A percentile compares a stretch with the other conserved stretches of the same genome.
Conservation (phyloP, 495 filamentous ascomycete genomes). For the Penicillium maclennaniae region DNA sequence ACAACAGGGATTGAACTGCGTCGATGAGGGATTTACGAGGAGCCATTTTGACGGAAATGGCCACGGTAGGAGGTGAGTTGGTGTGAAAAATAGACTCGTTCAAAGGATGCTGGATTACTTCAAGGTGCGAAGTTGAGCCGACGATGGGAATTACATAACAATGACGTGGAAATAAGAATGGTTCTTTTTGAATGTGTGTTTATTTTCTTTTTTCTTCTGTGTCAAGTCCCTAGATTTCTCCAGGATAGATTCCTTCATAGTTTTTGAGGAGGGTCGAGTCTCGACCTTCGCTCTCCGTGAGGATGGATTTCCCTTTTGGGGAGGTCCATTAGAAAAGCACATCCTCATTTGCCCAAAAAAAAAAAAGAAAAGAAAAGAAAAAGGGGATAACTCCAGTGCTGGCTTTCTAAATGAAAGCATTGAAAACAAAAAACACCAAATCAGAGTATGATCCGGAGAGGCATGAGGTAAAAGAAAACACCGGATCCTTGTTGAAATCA, state of each 20-base stretch:
- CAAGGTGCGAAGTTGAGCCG: background rate
- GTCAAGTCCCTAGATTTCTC: background rate
- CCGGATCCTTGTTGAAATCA: constrained; percentile 13
- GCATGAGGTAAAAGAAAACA: constrained; percentile 4
- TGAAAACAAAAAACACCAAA: constrained; percentile 14
- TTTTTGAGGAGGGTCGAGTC: background rate
- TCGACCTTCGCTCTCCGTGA: background rate
- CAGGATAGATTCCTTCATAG: background rate
- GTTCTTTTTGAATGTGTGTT: background rate
- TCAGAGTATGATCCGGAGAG: constrained; percentile 3
- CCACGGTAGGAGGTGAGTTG: background rate
- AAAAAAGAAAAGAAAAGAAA: constrained; percentile 11
- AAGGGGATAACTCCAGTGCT: constrained; percentile 19
- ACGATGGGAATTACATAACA: constrained; percentile 16
- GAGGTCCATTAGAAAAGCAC: background rate
- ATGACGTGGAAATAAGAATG: constrained; percentile 7
- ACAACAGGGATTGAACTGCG: constrained; percentile 45
- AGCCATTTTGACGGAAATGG: constrained; percentile 13
- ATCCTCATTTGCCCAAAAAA: background rate
- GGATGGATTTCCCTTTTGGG: background rate
- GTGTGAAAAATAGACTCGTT: background rate
- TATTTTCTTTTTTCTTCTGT: background rate
- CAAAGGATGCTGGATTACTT: background rate
- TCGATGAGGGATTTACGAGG: constrained; percentile 36
- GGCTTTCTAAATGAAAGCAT: constrained; percentile 7